Percentiles rank a stretch among this genome's conserved stretches.
phyloP scores from a whole-genome alignment of 768 basidiomycete species.

The Russula sp. region DNA sequence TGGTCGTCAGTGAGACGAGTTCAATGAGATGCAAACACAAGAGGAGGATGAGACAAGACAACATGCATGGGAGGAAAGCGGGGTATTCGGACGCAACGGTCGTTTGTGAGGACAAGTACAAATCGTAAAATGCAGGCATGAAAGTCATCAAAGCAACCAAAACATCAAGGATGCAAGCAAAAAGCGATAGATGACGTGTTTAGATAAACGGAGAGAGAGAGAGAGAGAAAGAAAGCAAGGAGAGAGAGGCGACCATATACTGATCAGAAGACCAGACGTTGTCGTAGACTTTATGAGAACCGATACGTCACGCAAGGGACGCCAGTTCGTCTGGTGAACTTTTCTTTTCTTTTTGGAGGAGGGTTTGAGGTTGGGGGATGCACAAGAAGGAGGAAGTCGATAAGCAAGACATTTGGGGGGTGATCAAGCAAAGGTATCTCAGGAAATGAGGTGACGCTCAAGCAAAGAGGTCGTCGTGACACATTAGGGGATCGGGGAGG shows the following conservation, averaged over 20 bases:
- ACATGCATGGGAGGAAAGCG: conserved; percentile 23
- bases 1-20: conserved; percentile 22
- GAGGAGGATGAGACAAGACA: conserved; percentile 6
- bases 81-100: conserved; percentile 21
- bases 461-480: conserved; percentile 31
- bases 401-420: conserved; percentile 13
- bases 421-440: conserved; percentile 21
- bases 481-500: conserved; percentile 21
- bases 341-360: conserved; percentile 2
- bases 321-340: neutral
- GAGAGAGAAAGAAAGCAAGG: neutral
- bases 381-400: conserved; percentile 1
- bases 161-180: conserved; percentile 19
- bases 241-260: conserved; percentile 18
- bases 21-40: conserved; percentile 15
- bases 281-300: conserved; percentile 21
- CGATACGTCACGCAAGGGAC: neutral
- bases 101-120: conserved; percentile 12
- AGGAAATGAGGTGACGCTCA: conserved; percentile 10
- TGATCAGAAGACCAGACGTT: conserved; percentile 14
- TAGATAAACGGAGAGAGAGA: conserved; percentile 6
- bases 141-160: conserved; percentile 26
- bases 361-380: conserved; percentile 6
- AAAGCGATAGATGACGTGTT: conserved; percentile 21
- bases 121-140: conserved; percentile 20